Conservation (phyloP, 768 basidiomycete species). For the Phylloporus sp. region DNA sequence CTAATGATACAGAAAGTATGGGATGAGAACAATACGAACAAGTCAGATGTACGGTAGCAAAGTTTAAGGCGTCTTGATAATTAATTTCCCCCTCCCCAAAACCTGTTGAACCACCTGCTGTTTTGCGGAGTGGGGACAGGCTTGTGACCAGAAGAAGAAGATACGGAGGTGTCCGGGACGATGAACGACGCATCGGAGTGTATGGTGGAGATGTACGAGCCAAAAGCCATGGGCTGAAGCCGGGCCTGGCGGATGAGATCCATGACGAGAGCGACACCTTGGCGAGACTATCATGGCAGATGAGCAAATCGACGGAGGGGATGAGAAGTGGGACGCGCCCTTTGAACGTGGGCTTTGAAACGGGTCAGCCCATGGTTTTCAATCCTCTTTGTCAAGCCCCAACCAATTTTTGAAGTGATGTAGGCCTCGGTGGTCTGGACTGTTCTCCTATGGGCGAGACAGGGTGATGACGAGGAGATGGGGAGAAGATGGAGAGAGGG, state of each 20-base stretch:
- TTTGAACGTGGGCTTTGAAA: conserved; percentile 85
- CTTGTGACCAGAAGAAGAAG: conserved; percentile 15
- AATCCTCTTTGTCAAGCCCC: conserved; percentile 82
- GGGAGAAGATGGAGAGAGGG: neutral
- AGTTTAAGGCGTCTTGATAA: neutral
- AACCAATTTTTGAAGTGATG: conserved; percentile 85
- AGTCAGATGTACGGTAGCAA: conserved; percentile 18
- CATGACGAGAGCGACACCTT: conserved; percentile 82
- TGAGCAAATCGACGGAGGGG: neutral
- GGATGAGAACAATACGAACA: conserved; percentile 12
- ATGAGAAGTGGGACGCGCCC: conserved; percentile 42
- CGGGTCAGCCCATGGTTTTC: conserved; percentile 79
- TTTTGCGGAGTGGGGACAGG: conserved; percentile 11
- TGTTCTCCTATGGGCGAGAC: conserved; percentile 52
- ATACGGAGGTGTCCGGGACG: conserved; percentile 17
- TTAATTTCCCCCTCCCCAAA: conserved; percentile 23
- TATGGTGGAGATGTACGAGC: conserved; percentile 32
- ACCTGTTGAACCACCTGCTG: conserved; percentile 23
- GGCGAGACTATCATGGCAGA: conserved; percentile 58
- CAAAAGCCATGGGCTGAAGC: conserved; percentile 44
- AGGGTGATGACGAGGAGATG: neutral
- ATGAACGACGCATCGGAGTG: conserved; percentile 31
- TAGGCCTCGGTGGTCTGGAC: conserved; percentile 82
- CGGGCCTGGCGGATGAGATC: conserved; percentile 76
- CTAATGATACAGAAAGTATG: conserved; percentile 31